A percentile compares a stretch with the other conserved stretches of the same genome.
These are phyloP conservation scores for Harringtonia aguacate DNA, from an alignment of 2,329 filamentous ascomycete species.

Conservation along the genomic window DNA sequence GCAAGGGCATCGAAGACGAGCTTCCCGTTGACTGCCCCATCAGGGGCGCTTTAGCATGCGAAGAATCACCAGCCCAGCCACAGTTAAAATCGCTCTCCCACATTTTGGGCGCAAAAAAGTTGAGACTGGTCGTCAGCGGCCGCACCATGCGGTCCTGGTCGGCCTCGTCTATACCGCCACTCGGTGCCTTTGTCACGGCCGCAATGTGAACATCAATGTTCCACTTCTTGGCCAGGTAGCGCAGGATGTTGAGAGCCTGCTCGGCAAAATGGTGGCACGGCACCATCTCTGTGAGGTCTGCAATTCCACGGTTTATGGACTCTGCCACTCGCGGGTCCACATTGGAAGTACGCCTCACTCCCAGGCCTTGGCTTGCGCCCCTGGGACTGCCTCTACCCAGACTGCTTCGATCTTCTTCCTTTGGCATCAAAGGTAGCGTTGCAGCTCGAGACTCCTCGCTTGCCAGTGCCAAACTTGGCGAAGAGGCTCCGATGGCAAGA, in stretches of 20 bases:
- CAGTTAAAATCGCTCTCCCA: constrained; percentile 35
- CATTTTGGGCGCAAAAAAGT: constrained; percentile 45
- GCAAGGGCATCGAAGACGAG: constrained; percentile 2
- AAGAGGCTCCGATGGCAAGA: constrained; percentile 38
- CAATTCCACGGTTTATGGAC: constrained; percentile 41
- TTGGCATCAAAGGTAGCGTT: no score
- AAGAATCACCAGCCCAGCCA: constrained; percentile 25
- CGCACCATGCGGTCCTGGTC: constrained; percentile 18
- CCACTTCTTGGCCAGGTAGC: constrained; percentile 48
- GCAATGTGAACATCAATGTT: constrained; percentile 39
- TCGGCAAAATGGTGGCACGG: constrained; percentile 50
- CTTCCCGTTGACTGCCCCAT: constrained; percentile 2
- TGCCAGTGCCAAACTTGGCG: not conserved
- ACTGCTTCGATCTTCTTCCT: not conserved
- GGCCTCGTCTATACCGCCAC: not conserved
- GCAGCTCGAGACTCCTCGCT: not conserved
- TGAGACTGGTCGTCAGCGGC: constrained; percentile 40
- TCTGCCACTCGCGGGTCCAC: constrained; percentile 30
- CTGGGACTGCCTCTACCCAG: constrained; percentile 10
- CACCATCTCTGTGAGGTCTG: constrained; percentile 49
- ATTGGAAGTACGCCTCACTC: not conserved
- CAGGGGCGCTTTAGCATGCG: not conserved
- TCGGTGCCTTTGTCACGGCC: constrained; percentile 7
- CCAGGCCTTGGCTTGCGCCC: not conserved
- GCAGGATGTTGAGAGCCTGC: constrained; percentile 48